These are phyloP conservation scores for Rhinocladiella mackenziei DNA, from an alignment of 2,329 filamentous ascomycete species.

Conservation along the genomic window DNA sequence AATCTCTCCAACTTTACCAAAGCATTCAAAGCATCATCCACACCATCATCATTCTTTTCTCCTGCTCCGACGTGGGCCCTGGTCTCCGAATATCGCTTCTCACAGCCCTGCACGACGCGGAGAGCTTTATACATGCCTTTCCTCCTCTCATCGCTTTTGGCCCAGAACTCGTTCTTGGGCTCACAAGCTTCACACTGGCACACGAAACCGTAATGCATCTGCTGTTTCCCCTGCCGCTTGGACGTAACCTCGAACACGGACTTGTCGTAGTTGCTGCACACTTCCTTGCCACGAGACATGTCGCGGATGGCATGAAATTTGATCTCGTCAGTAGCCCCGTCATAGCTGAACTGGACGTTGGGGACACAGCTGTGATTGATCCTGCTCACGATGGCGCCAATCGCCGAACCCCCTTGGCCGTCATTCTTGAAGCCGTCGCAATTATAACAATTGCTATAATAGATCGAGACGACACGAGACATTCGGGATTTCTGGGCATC, in stretches of 20 bases:
- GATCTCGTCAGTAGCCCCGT: constrained; percentile 17
- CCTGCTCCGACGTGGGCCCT: background rate
- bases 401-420: constrained; percentile 21
- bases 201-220: constrained; percentile 26
- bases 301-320: constrained; percentile 24
- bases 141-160: constrained; percentile 24
- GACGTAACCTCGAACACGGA: constrained; percentile 13
- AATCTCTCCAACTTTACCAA: constrained; percentile 18
- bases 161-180: constrained; percentile 23
- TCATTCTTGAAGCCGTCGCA: constrained; percentile 11
- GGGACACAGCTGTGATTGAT: constrained; percentile 28
- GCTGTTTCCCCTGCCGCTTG: constrained; percentile 16
- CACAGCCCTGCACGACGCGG: constrained; percentile 10
- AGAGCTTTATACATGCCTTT: constrained; percentile 22
- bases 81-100: constrained; percentile 10
- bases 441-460: constrained; percentile 29
- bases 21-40: constrained; percentile 5
- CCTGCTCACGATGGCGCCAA: constrained; percentile 21
- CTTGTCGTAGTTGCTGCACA: constrained; percentile 26
- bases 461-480: constrained; percentile 22
- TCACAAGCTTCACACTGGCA: constrained; percentile 27
- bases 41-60: background rate
- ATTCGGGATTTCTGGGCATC: constrained; percentile 25
- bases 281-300: constrained; percentile 25
- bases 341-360: constrained; percentile 26